Evolutionary conservation across 805 yeast species (phyloP).

Genomic region (Monosporozyma siamensis): DNA sequence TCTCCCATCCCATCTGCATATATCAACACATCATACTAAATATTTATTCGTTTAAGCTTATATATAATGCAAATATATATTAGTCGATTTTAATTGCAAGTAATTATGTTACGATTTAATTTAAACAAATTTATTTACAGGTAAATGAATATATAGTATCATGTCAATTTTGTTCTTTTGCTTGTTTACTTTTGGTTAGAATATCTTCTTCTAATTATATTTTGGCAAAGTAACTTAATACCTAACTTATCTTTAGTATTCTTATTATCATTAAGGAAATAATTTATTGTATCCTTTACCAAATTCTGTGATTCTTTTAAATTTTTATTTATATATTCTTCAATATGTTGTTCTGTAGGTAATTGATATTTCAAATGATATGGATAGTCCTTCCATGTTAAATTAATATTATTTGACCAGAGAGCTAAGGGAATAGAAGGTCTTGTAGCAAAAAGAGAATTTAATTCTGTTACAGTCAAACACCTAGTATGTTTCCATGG

Average conservation of each 20-base stretch:
- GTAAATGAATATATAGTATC: constrained; percentile 1
- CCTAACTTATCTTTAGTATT: constrained; percentile 22
- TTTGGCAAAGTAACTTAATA: constrained; percentile 14
- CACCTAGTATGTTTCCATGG: constrained; percentile 36
- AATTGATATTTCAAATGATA: constrained; percentile 48
- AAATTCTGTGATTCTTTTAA: not conserved
- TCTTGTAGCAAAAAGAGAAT: constrained; percentile 24
- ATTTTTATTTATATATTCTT: constrained; percentile 52
- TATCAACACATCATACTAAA: not conserved
- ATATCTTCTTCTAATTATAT: constrained; percentile 9
- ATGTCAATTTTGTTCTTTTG: too few relatives aligned
- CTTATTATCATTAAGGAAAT: constrained; percentile 35
- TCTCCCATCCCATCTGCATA: too few relatives aligned
- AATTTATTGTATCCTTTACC: constrained; percentile 46
- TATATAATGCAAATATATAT: too few relatives aligned
- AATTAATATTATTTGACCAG: constrained; percentile 23
- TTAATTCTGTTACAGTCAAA: constrained; percentile 13
- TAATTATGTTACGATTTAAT: too few relatives aligned
- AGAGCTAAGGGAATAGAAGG: constrained; percentile 28
- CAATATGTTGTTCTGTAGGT: constrained; percentile 62
- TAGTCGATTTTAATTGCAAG: too few relatives aligned
- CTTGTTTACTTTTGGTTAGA: not conserved
- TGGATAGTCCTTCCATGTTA: constrained; percentile 38
- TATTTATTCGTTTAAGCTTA: not conserved
- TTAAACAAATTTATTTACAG: not conserved